phyloP scores from a whole-genome alignment of 179 eudicot species.

The Amaranthus tricolor region DNA sequence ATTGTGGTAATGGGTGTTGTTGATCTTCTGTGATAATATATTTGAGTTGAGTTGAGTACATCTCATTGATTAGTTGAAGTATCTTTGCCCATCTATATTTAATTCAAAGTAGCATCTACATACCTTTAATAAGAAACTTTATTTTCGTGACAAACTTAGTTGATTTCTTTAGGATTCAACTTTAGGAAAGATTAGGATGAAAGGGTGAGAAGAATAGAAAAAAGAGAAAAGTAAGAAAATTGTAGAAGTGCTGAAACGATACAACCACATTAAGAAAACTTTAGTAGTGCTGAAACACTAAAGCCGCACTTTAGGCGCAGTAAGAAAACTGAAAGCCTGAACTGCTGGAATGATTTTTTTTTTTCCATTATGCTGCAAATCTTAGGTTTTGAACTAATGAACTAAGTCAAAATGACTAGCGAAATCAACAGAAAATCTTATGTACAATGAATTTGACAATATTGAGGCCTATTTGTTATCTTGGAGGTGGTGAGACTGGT shows the following conservation, averaged over 20 bases:
- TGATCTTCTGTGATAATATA: too few species aligned
- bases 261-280: too few species aligned
- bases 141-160: not conserved
- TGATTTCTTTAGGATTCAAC: not conserved
- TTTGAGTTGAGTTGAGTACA: not conserved
- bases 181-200: not conserved
- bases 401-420: not conserved
- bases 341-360: not conserved
- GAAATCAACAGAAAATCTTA: not conserved
- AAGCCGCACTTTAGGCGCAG: not conserved
- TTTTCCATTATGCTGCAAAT: not conserved
- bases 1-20: too few species aligned
- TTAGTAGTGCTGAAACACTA: not conserved
- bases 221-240: not conserved
- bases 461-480: not conserved
- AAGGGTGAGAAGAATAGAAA: not conserved
- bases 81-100: not conserved
- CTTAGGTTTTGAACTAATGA: not conserved
- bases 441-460: not conserved
- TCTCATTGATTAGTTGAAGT: not conserved
- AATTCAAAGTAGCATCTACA: not conserved
- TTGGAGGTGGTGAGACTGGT: too few species aligned
- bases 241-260: not conserved
- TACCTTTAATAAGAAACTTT: not conserved
- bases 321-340: conserved; percentile 11